Evolutionary conservation across 225 moss, liverwort and hornwort genomes (phyloP).

Genomic region (Marchantia polymorpha): DNA sequence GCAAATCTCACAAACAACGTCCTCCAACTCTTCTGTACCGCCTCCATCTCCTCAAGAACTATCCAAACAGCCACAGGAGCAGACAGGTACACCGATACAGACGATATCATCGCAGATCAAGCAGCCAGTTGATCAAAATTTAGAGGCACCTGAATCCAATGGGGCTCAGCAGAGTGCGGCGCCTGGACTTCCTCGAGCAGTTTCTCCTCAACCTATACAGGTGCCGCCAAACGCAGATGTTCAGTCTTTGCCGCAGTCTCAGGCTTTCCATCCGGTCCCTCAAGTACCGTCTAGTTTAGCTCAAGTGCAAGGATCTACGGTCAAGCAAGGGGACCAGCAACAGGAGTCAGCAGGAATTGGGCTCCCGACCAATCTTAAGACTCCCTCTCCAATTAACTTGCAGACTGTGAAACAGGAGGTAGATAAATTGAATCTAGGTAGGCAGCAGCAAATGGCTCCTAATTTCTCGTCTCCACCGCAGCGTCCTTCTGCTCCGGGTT

Average conservation of each 20-base stretch:
- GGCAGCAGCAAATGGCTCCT: conserved; percentile 23
- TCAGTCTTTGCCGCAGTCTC: conserved; percentile 17
- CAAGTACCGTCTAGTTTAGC: conserved; percentile 16
- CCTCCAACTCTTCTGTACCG: conserved; percentile 12
- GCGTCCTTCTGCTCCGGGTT: conserved; percentile 28
- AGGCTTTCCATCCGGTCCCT: conserved; percentile 26
- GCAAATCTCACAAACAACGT: conserved; percentile 33
- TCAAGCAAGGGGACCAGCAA: conserved; percentile 28
- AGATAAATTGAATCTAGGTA: conserved; percentile 33
- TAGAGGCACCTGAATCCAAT: conserved; percentile 21
- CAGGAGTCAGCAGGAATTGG: conserved; percentile 25
- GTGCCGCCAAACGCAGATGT: conserved; percentile 31
- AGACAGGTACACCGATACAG: conserved; percentile 12
- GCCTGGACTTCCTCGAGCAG: conserved; percentile 26
- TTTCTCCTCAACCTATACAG: conserved; percentile 34
- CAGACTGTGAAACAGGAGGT: conserved; percentile 40
- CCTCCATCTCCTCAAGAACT: conserved; percentile 7
- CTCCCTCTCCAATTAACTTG: conserved; percentile 15
- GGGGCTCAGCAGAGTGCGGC: conserved; percentile 23
- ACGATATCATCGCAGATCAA: conserved; percentile 20
- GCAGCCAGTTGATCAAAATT: conserved; percentile 17
- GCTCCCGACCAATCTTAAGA: conserved; percentile 25
- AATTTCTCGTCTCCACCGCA: conserved; percentile 26
- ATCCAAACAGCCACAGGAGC: conserved; percentile 22
- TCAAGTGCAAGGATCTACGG: conserved; percentile 24